Percentiles rank a stretch among this genome's conserved stretches.
These are phyloP conservation scores for Aspergillus sp. DNA, from an alignment of 2,329 filamentous ascomycete species.

Conservation along the genomic window DNA sequence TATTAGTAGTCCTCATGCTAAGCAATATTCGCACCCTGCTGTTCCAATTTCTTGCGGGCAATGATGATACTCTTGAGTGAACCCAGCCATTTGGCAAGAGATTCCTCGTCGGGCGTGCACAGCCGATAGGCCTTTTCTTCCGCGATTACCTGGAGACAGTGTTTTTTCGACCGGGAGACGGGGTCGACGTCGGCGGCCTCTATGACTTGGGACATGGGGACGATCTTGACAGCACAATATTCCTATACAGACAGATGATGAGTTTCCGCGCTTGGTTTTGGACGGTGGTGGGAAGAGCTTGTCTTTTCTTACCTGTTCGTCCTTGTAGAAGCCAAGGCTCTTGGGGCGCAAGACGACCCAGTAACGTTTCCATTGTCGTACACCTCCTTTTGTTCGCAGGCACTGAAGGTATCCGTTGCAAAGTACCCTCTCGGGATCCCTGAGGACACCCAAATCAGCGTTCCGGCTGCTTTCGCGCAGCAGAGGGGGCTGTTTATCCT, in stretches of 20 bases:
- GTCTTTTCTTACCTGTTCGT: conserved; percentile 48
- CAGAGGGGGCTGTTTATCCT: conserved; percentile 18
- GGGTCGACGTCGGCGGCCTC: conserved; percentile 90
- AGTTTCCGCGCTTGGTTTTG: neutral
- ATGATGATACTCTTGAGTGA: conserved; percentile 68
- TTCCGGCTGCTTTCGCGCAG: conserved; percentile 55
- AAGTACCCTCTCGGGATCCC: conserved; percentile 79
- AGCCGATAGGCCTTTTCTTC: conserved; percentile 81
- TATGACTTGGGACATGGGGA: conserved; percentile 70
- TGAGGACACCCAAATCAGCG: conserved; percentile 45
- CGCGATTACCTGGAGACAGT: conserved; percentile 86
- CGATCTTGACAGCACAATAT: conserved; percentile 75
- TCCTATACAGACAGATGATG: conserved; percentile 43
- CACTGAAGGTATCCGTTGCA: conserved; percentile 87
- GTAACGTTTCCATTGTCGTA: conserved; percentile 88
- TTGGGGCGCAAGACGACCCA: conserved; percentile 86
- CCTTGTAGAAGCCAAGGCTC: conserved; percentile 84
- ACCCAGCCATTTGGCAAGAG: conserved; percentile 73
- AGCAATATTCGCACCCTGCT: conserved; percentile 1
- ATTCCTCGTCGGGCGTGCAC: conserved; percentile 71
- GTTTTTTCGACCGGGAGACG: conserved; percentile 70
- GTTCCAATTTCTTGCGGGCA: conserved; percentile 27
- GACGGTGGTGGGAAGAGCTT: neutral
- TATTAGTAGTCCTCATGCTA: no score
- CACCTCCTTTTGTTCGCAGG: conserved; percentile 67